Evolutionary conservation across 2,329 filamentous ascomycete species (phyloP).

Genomic region (Aureobasidium sp.): DNA sequence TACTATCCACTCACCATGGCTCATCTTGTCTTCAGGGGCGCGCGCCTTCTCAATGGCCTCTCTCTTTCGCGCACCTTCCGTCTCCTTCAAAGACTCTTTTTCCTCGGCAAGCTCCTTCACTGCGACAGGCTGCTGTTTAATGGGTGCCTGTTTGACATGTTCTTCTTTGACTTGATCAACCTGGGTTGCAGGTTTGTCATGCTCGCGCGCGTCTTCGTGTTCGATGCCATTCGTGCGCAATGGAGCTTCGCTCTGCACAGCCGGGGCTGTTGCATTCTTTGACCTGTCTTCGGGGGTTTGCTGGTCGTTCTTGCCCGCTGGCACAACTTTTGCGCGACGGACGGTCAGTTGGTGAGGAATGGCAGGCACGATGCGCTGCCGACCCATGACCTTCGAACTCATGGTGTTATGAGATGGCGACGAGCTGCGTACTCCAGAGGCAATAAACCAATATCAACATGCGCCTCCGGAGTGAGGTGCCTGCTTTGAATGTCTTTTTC

Average conservation of each 20-base stretch:
- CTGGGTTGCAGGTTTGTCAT: neutral
- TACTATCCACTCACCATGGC: neutral
- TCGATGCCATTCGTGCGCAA: neutral
- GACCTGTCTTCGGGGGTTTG: constrained; percentile 2
- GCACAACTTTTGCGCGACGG: constrained; percentile 12
- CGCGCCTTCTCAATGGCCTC: neutral
- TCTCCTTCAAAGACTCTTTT: neutral
- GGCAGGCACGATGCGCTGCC: constrained; percentile 16
- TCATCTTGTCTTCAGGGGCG: neutral
- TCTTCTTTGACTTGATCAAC: neutral
- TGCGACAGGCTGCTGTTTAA: constrained; percentile 3
- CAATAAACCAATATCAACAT: constrained; percentile 14
- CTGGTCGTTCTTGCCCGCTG: constrained; percentile 8
- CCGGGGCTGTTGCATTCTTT: neutral
- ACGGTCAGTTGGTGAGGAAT: constrained; percentile 12
- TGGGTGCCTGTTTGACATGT: neutral
- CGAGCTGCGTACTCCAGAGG: constrained; percentile 13
- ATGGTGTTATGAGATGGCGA: constrained; percentile 3
- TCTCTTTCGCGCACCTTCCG: neutral
- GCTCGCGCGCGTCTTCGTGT: neutral
- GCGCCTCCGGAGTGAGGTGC: constrained; percentile 16
- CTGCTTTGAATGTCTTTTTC: constrained; percentile 3
- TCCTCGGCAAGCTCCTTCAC: neutral
- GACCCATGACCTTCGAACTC: constrained; percentile 6
- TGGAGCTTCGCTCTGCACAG: neutral